Evolutionary conservation across 331 rosid genomes (phyloP), one percentile per base, ranked within the genome.

Genomic region (Quercus tomentella): DNA sequence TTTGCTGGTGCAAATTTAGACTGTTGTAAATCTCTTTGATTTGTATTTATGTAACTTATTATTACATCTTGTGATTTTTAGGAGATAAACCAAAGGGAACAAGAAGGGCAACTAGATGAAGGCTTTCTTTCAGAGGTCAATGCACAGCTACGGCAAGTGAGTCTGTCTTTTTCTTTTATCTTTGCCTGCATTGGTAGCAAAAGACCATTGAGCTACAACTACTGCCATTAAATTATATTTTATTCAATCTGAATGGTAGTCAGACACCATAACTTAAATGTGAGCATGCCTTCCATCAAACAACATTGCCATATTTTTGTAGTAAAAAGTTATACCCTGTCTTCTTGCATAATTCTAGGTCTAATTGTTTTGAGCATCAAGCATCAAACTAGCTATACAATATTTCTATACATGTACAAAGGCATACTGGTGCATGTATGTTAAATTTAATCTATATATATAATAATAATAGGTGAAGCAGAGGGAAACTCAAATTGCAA

Each of bases 41-140:
- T 18, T 20, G 8, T 20, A 21, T 66, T 61, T 79, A 76, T 75
- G 73, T 56, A 82, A 81, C 66, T 51, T 68, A 68, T 26, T 3
- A 20, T 35, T 10, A 23, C 52, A 10, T 73, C 18, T 83, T 67
- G 22, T 85, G 54, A 75, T 81, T 57, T 77, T 84, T 84, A 95
- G 99, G 94, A 89, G 84, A 84, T 95, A 86, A 57, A 69, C 31
- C 90, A 79, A 78, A 89, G 96, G 91, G 97, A 89, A 70, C 86
- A 85, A 89, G 97, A 84, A 79, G 99, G 99, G 77, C 85, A 88
- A 84, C 84, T 95, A 76, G 97, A 92, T 84, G 96, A 95, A 88
- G 97, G 99, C 41, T 91, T 93, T 83, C 99, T 95, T 83, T 85
- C 99, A 3, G 96, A 95, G 88, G 97, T 95, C 79, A 92, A 79